A percentile compares a stretch with the other conserved stretches of the same genome.
Evolutionary conservation across 1,139 yeast species (phyloP).

Genomic region (Debaryomycetaceae sp.): DNA sequence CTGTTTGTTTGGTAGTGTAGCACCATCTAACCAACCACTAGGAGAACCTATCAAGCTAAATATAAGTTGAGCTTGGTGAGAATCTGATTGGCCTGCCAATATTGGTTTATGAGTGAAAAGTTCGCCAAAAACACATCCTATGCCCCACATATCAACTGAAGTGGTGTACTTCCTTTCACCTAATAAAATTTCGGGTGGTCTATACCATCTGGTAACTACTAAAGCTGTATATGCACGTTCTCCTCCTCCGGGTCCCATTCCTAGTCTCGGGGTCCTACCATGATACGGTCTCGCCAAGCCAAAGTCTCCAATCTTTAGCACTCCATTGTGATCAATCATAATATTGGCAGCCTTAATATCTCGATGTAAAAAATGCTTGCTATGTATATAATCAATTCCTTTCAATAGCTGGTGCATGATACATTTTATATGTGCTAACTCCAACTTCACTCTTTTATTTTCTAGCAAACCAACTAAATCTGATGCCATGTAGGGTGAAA

Average conservation of each 20-base stretch:
- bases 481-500: slow-evolving; percentile 89
- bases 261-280: slow-evolving; percentile 62
- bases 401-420: slow-evolving; percentile 72
- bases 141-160: slow-evolving; percentile 96
- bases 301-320: slow-evolving; percentile 48
- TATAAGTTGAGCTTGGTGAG: slow-evolving; percentile 85
- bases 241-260: slow-evolving; percentile 70
- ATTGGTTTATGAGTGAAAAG: slow-evolving; percentile 79
- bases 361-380: slow-evolving; percentile 69
- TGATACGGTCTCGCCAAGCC: slow-evolving; percentile 83
- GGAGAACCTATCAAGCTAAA: slow-evolving; percentile 86
- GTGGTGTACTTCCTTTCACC: slow-evolving; percentile 88
- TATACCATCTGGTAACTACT: slow-evolving; percentile 96
- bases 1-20: slow-evolving; percentile 56
- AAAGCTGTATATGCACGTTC: slow-evolving; percentile 77
- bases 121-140: slow-evolving; percentile 95
- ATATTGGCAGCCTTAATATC: slow-evolving; percentile 95
- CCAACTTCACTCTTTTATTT: slow-evolving; percentile 66
- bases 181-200: slow-evolving; percentile 88
- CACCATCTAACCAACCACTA: slow-evolving; percentile 64
- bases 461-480: slow-evolving; percentile 92
- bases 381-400: slow-evolving; percentile 84
- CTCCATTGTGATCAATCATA: slow-evolving; percentile 71
- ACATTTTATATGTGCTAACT: slow-evolving; percentile 74
- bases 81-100: slow-evolving; percentile 78